Evolutionary conservation across 345 rosid genomes (phyloP).

Genomic region (Heritiera fomes): DNA sequence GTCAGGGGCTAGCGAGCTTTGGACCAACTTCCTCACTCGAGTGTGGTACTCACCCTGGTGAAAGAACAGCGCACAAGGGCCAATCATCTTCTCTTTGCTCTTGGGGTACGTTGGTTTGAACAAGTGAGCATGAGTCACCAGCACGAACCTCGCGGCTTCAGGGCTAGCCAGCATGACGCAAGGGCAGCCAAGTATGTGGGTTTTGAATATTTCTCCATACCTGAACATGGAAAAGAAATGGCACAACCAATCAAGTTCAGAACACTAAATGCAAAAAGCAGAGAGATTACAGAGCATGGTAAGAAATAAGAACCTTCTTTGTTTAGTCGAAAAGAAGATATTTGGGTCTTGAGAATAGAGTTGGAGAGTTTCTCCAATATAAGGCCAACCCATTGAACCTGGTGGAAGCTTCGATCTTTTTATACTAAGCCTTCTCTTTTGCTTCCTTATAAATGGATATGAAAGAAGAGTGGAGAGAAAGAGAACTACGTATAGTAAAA

Average conservation of each 20-base stretch:
- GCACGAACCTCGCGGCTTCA: constrained; percentile 75
- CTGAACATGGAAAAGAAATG: constrained; percentile 34
- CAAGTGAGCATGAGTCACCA: constrained; percentile 71
- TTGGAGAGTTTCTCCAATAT: constrained; percentile 74
- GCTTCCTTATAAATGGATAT: constrained; percentile 28
- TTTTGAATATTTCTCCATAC: constrained; percentile 85
- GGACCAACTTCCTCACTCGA: constrained; percentile 70
- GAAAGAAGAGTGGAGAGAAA: constrained; percentile 44
- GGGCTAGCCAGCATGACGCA: constrained; percentile 87
- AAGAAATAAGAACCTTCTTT: constrained; percentile 58
- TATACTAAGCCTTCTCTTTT: constrained; percentile 16
- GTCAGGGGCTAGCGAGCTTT: constrained; percentile 54
- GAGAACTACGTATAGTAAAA: constrained; percentile 35
- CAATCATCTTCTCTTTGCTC: constrained; percentile 81
- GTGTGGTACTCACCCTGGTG: constrained; percentile 77
- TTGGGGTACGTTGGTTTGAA: constrained; percentile 91
- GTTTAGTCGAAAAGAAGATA: constrained; percentile 60
- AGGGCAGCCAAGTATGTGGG: constrained; percentile 71
- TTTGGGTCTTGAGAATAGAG: constrained; percentile 82
- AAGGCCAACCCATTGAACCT: constrained; percentile 91
- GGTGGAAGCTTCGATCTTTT: constrained; percentile 66
- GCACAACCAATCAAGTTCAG: background rate
- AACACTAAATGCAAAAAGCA: background rate
- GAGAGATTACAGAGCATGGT: background rate
- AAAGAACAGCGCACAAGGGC: constrained; percentile 77